These are phyloP conservation scores for Deakozyma indianensis DNA, from an alignment of 805 yeast species.

Conservation along the genomic window DNA sequence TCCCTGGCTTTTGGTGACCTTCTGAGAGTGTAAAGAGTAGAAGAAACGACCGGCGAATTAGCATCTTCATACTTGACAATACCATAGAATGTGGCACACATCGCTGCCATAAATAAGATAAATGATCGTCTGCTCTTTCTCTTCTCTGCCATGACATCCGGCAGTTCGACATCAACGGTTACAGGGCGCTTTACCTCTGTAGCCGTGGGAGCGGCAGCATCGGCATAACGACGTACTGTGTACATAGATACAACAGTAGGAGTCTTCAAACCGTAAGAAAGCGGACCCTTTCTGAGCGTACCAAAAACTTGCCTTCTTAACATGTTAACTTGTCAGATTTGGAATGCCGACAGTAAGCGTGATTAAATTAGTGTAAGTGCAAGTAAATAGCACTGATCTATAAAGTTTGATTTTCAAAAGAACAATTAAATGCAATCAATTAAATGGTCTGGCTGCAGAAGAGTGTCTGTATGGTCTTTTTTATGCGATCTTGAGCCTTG, in stretches of 20 bases:
- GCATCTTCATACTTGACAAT: conserved; percentile 90
- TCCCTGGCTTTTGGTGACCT: conserved; percentile 53
- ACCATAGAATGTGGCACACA: conserved; percentile 41
- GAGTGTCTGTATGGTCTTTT: too few relatives aligned
- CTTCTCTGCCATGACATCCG: conserved; percentile 34
- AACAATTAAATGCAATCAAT: too few relatives aligned
- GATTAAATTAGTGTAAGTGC: too few relatives aligned
- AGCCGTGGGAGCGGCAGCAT: not conserved
- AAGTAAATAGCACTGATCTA: too few relatives aligned
- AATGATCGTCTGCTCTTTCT: conserved; percentile 41
- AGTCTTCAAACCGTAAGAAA: too few relatives aligned
- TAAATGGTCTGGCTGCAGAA: too few relatives aligned
- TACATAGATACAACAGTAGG: not conserved
- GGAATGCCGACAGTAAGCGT: too few relatives aligned
- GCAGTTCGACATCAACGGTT: conserved; percentile 66
- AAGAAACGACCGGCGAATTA: conserved; percentile 75
- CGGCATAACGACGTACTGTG: conserved; percentile 2
- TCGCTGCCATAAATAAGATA: conserved; percentile 35
- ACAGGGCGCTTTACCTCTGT: conserved; percentile 26
- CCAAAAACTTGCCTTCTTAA: too few relatives aligned
- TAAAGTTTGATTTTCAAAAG: too few relatives aligned
- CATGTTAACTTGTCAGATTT: too few relatives aligned
- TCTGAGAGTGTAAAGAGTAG: conserved; percentile 74
- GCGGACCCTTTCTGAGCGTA: too few relatives aligned
- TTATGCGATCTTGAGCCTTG: too few relatives aligned